These are phyloP conservation scores for Lepraria neglecta DNA, from an alignment of 495 filamentous ascomycete species.

Conservation along the genomic window DNA sequence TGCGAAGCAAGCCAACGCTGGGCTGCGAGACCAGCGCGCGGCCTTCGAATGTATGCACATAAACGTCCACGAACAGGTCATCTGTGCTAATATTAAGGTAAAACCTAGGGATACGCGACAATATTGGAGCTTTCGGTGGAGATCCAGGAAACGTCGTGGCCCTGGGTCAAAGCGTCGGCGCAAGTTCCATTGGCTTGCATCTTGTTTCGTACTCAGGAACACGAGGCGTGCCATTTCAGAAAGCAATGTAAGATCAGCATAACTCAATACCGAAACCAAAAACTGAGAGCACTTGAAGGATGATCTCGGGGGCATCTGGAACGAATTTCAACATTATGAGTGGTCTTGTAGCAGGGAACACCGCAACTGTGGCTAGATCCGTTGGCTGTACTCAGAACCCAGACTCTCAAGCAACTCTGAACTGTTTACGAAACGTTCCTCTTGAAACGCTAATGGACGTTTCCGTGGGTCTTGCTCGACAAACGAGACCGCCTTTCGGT, in stretches of 20 bases:
- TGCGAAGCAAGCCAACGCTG: conserved; percentile 26
- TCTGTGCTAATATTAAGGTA: background rate
- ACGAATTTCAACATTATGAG: conserved; percentile 38
- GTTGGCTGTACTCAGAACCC: conserved; percentile 24
- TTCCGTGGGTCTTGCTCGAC: conserved; percentile 25
- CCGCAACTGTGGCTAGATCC: conserved; percentile 29
- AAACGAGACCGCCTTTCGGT: conserved; percentile 30
- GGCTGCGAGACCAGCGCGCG: conserved; percentile 31
- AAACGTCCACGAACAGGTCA: background rate
- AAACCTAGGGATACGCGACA: conserved; percentile 30
- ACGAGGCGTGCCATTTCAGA: conserved; percentile 35
- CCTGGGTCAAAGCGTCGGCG: conserved; percentile 33
- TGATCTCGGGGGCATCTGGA: conserved; percentile 42
- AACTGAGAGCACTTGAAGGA: conserved; percentile 26
- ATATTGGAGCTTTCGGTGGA: conserved; percentile 34
- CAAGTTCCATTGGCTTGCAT: conserved; percentile 38
- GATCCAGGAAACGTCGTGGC: conserved; percentile 31
- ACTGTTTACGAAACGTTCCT: conserved; percentile 33
- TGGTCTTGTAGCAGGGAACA: conserved; percentile 34
- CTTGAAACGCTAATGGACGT: conserved; percentile 32
- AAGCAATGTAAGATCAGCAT: conserved; percentile 24
- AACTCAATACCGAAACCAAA: background rate
- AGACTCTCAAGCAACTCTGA: conserved; percentile 28
- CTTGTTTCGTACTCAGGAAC: conserved; percentile 37
- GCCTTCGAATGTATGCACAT: conserved; percentile 30